Conservation (phyloP, 1,284 basidiomycete genomes). For the Stygiomarasmius scandens region DNA sequence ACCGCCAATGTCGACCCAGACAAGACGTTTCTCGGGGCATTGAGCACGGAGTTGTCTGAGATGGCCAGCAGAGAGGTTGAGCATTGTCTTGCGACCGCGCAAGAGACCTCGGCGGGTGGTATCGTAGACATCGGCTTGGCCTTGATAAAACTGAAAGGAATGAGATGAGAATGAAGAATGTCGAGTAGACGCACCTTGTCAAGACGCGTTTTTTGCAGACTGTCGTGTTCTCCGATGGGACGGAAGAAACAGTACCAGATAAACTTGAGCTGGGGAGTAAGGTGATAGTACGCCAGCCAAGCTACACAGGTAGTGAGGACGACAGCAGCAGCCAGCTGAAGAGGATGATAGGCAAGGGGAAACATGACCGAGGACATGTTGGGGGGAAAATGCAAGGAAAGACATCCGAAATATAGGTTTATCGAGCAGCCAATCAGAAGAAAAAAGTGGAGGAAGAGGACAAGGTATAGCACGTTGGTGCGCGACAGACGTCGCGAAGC, state of each 20-base stretch:
- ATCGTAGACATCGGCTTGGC: conserved; percentile 76
- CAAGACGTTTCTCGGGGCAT: conserved; percentile 50
- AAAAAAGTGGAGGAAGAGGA: neutral
- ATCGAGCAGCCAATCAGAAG: neutral
- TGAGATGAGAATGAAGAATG: neutral
- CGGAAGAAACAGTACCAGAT: conserved; percentile 52
- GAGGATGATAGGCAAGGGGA: conserved; percentile 1
- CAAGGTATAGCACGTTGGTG: neutral
- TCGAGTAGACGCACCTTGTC: conserved; percentile 35
- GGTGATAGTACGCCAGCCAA: conserved; percentile 7
- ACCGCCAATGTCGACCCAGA: conserved; percentile 86
- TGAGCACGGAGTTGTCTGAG: conserved; percentile 51
- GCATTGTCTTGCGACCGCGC: conserved; percentile 73
- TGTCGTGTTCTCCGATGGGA: conserved; percentile 38
- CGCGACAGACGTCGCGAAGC: neutral
- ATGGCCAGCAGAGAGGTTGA: conserved; percentile 70
- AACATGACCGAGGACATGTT: neutral
- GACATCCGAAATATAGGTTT: neutral
- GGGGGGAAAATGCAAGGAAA: neutral
- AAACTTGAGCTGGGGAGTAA: conserved; percentile 42
- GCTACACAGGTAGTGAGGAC: conserved; percentile 5
- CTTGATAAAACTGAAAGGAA: conserved; percentile 57
- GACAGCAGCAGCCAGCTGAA: conserved; percentile 2
- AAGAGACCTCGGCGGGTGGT: conserved; percentile 60
- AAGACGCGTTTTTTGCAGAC: conserved; percentile 41